phyloP scores from a whole-genome alignment of 495 filamentous ascomycete species.

The Hypoxylon perforatum region DNA sequence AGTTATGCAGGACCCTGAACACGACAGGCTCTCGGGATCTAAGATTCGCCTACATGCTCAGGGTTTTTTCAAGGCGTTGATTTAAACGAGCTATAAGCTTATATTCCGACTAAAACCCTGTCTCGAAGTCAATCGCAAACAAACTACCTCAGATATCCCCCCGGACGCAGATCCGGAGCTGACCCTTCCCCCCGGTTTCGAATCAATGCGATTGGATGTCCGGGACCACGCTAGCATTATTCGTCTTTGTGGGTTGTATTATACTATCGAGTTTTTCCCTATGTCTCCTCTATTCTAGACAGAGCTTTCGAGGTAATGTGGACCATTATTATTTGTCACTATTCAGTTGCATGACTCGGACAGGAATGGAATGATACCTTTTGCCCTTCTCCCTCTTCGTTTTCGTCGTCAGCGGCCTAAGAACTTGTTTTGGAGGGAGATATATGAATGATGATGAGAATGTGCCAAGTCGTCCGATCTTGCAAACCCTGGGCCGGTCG shows the following conservation, averaged over 20 bases:
- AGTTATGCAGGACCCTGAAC: constrained; percentile 9
- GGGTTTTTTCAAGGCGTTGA: neutral
- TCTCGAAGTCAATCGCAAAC: neutral
- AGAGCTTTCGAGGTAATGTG: constrained; percentile 10
- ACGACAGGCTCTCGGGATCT: constrained; percentile 16
- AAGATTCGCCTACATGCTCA: neutral
- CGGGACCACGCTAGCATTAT: constrained; percentile 33
- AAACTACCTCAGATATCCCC: neutral
- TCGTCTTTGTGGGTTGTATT: constrained; percentile 23
- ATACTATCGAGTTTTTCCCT: neutral
- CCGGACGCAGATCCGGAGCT: constrained; percentile 11
- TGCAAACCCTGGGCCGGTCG: constrained; percentile 10
- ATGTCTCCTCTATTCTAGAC: neutral
- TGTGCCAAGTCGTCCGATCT: constrained; percentile 9
- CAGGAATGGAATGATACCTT: neutral
- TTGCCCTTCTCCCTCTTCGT: neutral
- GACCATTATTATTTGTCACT: neutral
- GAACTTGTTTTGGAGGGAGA: neutral
- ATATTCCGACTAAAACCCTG: neutral
- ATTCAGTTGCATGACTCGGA: constrained; percentile 19
- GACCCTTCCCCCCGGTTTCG: constrained; percentile 1
- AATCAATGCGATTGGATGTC: constrained; percentile 19
- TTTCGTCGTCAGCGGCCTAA: constrained; percentile 16
- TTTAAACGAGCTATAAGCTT: neutral
- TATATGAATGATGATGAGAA: constrained; percentile 1